These are phyloP conservation scores for Podila verticillata DNA, from an alignment of 192 early-diverging fungal species.

Conservation along the genomic window DNA sequence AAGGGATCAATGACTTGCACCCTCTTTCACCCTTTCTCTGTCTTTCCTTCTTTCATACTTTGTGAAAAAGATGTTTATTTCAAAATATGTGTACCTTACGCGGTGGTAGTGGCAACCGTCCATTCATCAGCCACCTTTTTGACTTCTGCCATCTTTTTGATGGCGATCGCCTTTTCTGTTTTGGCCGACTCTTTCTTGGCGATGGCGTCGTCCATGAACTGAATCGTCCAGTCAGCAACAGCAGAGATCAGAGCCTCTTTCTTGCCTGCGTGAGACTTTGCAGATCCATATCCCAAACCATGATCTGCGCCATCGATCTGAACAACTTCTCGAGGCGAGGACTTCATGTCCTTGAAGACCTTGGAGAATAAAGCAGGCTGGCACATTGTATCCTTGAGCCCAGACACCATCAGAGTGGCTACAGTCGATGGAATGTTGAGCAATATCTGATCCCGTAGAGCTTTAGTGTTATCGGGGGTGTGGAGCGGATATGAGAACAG, in stretches of 20 bases:
- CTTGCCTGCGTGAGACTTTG: conserved; percentile 19
- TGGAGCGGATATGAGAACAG: conserved; percentile 41
- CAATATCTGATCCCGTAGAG: conserved; percentile 40
- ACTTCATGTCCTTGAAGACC: conserved; percentile 38
- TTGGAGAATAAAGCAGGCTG: conserved; percentile 17
- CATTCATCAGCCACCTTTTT: conserved; percentile 35
- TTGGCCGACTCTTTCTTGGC: neutral
- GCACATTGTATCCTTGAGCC: conserved; percentile 49
- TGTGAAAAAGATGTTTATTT: no score
- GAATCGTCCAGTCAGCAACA: conserved; percentile 16
- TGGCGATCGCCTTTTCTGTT: neutral
- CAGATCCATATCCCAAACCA: conserved; percentile 39
- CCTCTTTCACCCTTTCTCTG: no score
- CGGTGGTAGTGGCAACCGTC: conserved; percentile 12
- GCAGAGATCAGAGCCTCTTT: conserved; percentile 23
- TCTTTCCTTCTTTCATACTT: no score
- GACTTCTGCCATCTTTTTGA: neutral
- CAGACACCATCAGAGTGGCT: conserved; percentile 28
- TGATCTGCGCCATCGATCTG: conserved; percentile 33
- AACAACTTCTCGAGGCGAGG: conserved; percentile 15
- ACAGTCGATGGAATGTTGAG: conserved; percentile 22
- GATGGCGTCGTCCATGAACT: conserved; percentile 37
- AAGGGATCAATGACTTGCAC: no score
- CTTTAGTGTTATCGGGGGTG: conserved; percentile 27
- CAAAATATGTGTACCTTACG: neutral